Conservation (phyloP, 257 asterid species). For the Nicotiana noctiflora region DNA sequence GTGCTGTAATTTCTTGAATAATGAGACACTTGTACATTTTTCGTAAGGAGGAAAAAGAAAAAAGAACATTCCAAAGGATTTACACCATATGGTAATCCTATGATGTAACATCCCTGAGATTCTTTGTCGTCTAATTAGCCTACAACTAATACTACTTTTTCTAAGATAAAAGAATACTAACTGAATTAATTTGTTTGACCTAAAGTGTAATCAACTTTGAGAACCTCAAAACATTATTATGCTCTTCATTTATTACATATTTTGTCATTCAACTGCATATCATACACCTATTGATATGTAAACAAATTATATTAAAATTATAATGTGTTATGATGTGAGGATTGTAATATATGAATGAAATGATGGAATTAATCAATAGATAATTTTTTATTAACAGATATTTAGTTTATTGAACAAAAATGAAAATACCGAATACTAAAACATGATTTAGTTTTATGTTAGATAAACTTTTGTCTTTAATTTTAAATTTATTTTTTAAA, state of each 20-base stretch:
- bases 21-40: no score
- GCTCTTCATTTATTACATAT: neutral
- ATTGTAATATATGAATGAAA: no score
- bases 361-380: no score
- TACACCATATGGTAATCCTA: neutral
- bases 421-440: no score
- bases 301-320: no score
- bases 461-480: no score
- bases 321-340: no score
- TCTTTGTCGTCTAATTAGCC: neutral
- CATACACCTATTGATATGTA: neutral
- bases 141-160: neutral
- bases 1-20: no score
- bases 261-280: neutral
- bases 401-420: no score
- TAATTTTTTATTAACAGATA: no score
- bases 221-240: neutral
- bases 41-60: neutral
- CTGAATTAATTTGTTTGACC: neutral
- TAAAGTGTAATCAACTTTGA: neutral
- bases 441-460: no score
- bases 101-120: neutral
- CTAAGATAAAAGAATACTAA: neutral
- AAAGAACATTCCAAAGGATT: neutral
- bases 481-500: no score